These are phyloP conservation scores for Chrysosporium queenslandicum DNA, from an alignment of 2,329 filamentous ascomycete genomes.

Conservation along the genomic window DNA sequence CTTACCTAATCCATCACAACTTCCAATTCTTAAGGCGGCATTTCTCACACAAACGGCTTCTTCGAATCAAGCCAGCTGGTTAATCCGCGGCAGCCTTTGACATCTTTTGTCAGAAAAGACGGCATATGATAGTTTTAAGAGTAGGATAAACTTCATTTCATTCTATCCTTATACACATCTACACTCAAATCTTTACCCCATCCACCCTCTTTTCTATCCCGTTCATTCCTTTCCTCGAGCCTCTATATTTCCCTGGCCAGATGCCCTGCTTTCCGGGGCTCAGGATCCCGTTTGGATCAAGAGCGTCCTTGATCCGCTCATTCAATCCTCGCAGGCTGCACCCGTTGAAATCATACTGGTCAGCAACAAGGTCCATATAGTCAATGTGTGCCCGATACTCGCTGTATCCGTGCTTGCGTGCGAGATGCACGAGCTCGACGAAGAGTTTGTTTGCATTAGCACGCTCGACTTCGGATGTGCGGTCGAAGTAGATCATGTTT, in stretches of 20 bases:
- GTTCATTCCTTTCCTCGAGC: neutral
- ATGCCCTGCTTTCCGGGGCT: slow-evolving; percentile 41
- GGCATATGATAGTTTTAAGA: too few relatives aligned
- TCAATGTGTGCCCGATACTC: slow-evolving; percentile 20
- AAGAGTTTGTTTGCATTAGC: slow-evolving; percentile 8
- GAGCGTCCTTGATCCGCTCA: slow-evolving; percentile 38
- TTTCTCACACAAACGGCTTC: too few relatives aligned
- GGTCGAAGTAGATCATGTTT: slow-evolving; percentile 9
- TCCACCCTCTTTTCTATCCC: neutral
- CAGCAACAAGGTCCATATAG: slow-evolving; percentile 28
- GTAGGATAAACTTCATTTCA: too few relatives aligned
- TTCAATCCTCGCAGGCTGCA: slow-evolving; percentile 37
- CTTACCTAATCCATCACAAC: too few relatives aligned
- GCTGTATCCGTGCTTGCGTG: slow-evolving; percentile 16
- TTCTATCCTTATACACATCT: too few relatives aligned
- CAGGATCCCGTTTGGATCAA: slow-evolving; percentile 42
- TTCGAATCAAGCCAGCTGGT: too few relatives aligned
- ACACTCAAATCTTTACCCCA: neutral
- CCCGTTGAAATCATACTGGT: slow-evolving; percentile 37
- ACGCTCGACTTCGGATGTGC: neutral
- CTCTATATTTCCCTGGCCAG: slow-evolving; percentile 23
- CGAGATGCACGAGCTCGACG: slow-evolving; percentile 2
- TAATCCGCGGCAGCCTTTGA: too few relatives aligned
- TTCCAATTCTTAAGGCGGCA: too few relatives aligned
- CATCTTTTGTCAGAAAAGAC: too few relatives aligned